Evolutionary conservation across 1,284 basidiomycete genomes (phyloP).

Genomic region (Peniophora sp.): DNA sequence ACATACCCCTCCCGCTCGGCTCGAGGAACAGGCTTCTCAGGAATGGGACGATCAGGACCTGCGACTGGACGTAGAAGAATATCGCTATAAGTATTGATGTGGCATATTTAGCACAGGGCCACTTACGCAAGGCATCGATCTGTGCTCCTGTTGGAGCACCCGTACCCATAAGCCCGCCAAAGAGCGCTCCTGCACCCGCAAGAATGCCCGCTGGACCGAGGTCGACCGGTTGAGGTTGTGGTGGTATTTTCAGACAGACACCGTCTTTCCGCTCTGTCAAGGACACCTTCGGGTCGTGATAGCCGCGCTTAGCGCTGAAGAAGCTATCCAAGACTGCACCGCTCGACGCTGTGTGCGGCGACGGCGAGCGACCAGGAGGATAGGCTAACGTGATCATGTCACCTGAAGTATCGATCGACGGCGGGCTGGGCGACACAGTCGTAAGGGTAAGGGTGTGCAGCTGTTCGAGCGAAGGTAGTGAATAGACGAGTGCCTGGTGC

Average conservation of each 20-base stretch:
- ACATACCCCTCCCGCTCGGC: conserved; percentile 6
- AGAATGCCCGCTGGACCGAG: conserved; percentile 48
- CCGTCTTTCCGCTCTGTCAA: conserved; percentile 31
- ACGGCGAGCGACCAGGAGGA: background rate
- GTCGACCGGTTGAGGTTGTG: conserved; percentile 53
- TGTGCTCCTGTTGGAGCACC: conserved; percentile 41
- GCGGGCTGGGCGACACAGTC: conserved; percentile 30
- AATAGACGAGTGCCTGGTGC: conserved; percentile 53
- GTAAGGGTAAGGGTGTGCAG: conserved; percentile 44
- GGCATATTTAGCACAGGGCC: background rate
- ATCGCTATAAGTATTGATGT: background rate
- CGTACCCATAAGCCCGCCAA: conserved; percentile 22
- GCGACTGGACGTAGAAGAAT: conserved; percentile 37
- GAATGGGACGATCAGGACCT: conserved; percentile 49
- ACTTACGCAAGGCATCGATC: conserved; percentile 51
- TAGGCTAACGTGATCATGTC: conserved; percentile 30
- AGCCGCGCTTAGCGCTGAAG: conserved; percentile 46
- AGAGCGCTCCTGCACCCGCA: conserved; percentile 31
- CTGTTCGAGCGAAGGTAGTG: conserved; percentile 58
- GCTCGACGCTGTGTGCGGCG: conserved; percentile 6
- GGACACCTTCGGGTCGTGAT: conserved; percentile 42
- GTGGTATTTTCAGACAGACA: conserved; percentile 24
- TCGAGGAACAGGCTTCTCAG: conserved; percentile 18
- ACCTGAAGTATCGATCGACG: conserved; percentile 47
- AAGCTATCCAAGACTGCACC: conserved; percentile 47